Conservation (phyloP, 1,284 basidiomycete genomes). For the Pholiota adiposa region DNA sequence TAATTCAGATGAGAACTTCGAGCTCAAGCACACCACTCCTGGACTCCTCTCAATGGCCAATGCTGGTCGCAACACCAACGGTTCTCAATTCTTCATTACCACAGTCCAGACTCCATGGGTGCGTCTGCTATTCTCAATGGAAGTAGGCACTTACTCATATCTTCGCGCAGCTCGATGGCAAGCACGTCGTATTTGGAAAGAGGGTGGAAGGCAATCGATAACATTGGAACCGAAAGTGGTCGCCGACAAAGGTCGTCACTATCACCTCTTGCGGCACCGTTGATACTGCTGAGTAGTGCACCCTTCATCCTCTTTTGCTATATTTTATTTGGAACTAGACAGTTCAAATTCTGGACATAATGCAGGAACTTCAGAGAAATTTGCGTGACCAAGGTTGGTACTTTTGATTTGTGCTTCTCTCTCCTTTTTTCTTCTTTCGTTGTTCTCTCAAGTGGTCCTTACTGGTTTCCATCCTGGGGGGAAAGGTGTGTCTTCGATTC, state of each 20-base stretch:
- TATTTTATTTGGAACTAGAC: too few species aligned
- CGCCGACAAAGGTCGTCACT: slow-evolving; percentile 54
- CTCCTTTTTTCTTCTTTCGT: too few species aligned
- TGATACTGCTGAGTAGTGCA: too few species aligned
- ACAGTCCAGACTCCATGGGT: slow-evolving; percentile 77
- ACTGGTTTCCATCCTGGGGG: too few species aligned
- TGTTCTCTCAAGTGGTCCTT: too few species aligned
- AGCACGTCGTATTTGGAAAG: slow-evolving; percentile 82
- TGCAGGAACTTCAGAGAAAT: too few species aligned
- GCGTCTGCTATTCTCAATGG: slow-evolving; percentile 13
- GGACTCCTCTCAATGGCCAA: slow-evolving; percentile 94
- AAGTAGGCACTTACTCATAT: background rate
- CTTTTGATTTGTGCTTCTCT: too few species aligned
- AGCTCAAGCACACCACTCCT: slow-evolving; percentile 75
- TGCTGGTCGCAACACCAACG: slow-evolving; percentile 73
- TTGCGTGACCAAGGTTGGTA: too few species aligned
- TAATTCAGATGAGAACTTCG: slow-evolving; percentile 84
- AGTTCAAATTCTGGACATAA: too few species aligned
- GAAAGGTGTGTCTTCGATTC: too few species aligned
- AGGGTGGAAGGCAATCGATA: slow-evolving; percentile 76
- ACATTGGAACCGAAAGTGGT: slow-evolving; percentile 58
- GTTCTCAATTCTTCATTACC: slow-evolving; percentile 89
- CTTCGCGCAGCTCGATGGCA: slow-evolving; percentile 65
- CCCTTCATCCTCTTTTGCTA: too few species aligned
- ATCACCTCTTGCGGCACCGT: slow-evolving; percentile 69